Evolutionary conservation across 768 basidiomycete genomes (phyloP).

Genomic region (Lactarius deliciosus): DNA sequence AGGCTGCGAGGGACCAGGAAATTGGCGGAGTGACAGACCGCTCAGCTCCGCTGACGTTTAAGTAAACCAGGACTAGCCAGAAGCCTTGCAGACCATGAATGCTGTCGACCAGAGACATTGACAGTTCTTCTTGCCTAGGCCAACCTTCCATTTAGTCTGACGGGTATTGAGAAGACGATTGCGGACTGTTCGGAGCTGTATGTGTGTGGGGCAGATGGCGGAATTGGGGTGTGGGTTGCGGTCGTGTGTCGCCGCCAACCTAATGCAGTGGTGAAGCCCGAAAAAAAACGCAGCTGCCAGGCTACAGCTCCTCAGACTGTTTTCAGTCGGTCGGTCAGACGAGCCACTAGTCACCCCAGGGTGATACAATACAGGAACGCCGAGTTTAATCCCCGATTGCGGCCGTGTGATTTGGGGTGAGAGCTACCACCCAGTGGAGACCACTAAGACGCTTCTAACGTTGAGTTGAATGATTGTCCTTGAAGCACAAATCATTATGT

Average conservation of each 20-base stretch:
- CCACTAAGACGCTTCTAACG: not conserved
- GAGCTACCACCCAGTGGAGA: not conserved
- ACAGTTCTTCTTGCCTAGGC: not conserved
- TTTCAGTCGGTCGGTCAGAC: not conserved
- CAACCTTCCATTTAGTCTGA: not conserved
- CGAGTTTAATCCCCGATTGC: not conserved
- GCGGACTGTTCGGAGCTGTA: not conserved
- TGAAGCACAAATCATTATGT: too few relatives aligned
- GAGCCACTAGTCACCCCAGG: not conserved
- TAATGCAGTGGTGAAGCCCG: not conserved
- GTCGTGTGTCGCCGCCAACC: not conserved
- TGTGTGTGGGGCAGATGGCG: not conserved
- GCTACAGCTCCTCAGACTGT: not conserved
- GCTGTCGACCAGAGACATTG: not conserved
- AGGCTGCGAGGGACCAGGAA: not conserved
- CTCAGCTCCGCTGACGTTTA: not conserved
- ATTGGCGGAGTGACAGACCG: not conserved
- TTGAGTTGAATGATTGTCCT: not conserved
- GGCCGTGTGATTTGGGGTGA: not conserved
- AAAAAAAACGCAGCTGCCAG: not conserved
- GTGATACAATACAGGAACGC: not conserved
- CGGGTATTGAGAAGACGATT: not conserved
- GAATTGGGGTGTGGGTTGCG: not conserved
- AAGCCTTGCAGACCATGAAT: not conserved
- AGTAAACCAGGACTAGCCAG: not conserved